Evolutionary conservation across 31 red algal species (phyloP), one percentile per base, ranked within the genome.

Genomic region (Odonthalia washingtoniensis): DNA sequence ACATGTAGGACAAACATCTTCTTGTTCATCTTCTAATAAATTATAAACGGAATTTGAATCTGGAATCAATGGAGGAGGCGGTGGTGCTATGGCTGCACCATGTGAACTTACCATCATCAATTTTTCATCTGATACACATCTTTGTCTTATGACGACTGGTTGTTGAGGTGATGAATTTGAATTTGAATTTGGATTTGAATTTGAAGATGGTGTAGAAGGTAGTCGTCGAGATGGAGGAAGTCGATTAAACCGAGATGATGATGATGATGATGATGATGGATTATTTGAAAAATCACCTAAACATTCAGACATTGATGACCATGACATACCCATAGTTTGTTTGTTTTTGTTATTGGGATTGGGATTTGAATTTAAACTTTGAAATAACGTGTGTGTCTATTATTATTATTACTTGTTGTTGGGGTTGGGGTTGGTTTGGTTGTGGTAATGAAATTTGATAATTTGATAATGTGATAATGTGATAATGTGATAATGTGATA

Each of bases 1-100:
- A 77, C 94, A 96, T 4, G 94, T 96, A 4, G 94, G 94, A 60
- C 94, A 96, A 16, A 92, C 91, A 44, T 96, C 94, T 42, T 96
- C 94, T 43, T 96, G 77, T 46, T 92, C 91, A 44, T 89, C 92
- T 18, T 87, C 90, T 2, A 91, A 42, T 0, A 96, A 77, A 41
- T 92, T 87, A 74, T 96, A 96, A 42, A 96, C 90, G 27, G 94
- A 73, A 79, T 89, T 85, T 12, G 94, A 85, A 40, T 92, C 94
- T 32, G 94, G 90, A 3, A 96, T 72, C 9, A 96, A 42, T 18
- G 94, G 94, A 12, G 94, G 94, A 1, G 94, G 94, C 26, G 90
- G 86, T 30, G 93, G 93, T 1, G 93, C 89, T 4, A 91, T 85
- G 41, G 89, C 89, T 40, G 89, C 89, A 41, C 89, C 89, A 1